Conservation (phyloP, 441 rosid genomes). For the Breynia disticha region DNA sequence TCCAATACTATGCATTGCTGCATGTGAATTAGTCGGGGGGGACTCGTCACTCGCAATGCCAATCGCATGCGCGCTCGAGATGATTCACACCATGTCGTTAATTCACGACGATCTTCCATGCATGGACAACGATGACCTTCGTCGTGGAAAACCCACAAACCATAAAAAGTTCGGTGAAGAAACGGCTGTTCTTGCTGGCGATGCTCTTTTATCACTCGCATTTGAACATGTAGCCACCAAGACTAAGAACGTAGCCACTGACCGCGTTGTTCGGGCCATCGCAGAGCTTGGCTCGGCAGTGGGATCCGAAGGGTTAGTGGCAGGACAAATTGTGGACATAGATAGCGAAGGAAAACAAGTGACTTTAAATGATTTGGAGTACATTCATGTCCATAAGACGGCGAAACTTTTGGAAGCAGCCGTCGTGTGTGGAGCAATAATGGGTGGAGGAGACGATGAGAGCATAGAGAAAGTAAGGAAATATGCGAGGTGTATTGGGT, state of each 20-base stretch:
- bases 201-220: conserved; percentile 58
- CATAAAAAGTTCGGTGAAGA: conserved; percentile 61
- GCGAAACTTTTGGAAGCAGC: conserved; percentile 65
- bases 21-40: conserved; percentile 65
- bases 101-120: conserved; percentile 73
- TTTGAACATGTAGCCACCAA: conserved; percentile 53
- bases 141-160: conserved; percentile 61
- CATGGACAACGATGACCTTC: conserved; percentile 72
- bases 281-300: conserved; percentile 48
- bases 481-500: conserved; percentile 51
- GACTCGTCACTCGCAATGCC: conserved; percentile 46
- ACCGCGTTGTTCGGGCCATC: conserved; percentile 34
- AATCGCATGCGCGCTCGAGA: conserved; percentile 60
- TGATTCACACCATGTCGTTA: conserved; percentile 74
- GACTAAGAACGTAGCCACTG: conserved; percentile 32
- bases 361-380: conserved; percentile 37
- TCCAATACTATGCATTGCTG: conserved; percentile 55
- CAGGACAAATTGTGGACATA: conserved; percentile 68
- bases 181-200: conserved; percentile 65
- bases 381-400: conserved; percentile 63
- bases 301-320: conserved; percentile 53
- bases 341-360: conserved; percentile 39
- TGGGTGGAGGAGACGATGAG: conserved; percentile 59
- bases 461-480: conserved; percentile 46
- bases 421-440: conserved; percentile 66